These are phyloP conservation scores for Pythium vanterpoolii DNA, from an alignment of 352 stramenopile species.

Conservation along the genomic window DNA sequence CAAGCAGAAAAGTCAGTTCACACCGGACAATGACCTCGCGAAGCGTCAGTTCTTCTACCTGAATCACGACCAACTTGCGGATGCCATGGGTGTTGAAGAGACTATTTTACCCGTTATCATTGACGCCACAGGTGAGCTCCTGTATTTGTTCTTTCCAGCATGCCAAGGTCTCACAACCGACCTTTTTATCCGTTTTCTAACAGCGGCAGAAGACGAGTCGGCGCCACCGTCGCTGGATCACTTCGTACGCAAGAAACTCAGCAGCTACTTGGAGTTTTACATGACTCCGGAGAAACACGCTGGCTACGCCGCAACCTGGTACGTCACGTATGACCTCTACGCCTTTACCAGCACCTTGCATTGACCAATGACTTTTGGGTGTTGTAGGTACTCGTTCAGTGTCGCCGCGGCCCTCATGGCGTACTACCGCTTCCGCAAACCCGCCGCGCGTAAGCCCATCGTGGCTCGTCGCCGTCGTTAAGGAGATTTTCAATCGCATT, in stretches of 20 bases:
- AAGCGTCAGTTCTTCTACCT: slow-evolving; percentile 84
- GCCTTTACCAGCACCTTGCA: neutral
- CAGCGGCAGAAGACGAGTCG: slow-evolving; percentile 37
- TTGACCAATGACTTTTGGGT: neutral
- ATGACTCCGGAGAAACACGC: slow-evolving; percentile 87
- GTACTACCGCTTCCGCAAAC: slow-evolving; percentile 64
- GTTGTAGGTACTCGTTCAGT: slow-evolving; percentile 71
- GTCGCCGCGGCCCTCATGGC: slow-evolving; percentile 67
- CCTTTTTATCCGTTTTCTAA: neutral
- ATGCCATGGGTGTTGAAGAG: slow-evolving; percentile 70
- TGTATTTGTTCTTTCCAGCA: neutral
- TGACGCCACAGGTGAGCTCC: slow-evolving; percentile 55
- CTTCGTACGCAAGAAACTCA: slow-evolving; percentile 69
- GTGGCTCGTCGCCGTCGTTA: neutral
- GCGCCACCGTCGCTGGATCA: slow-evolving; percentile 40
- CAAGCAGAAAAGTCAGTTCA: slow-evolving; percentile 70
- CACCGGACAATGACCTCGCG: slow-evolving; percentile 68
- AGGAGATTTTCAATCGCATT: neutral
- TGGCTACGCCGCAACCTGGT: slow-evolving; percentile 83
- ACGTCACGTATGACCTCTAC: slow-evolving; percentile 15
- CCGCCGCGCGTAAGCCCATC: slow-evolving; percentile 7
- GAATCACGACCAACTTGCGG: slow-evolving; percentile 70
- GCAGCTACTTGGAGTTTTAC: slow-evolving; percentile 86
- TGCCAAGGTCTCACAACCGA: neutral
- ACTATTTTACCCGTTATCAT: slow-evolving; percentile 70